phyloP scores from a whole-genome alignment of 495 filamentous ascomycete genomes.

The Platismatia glauca region DNA sequence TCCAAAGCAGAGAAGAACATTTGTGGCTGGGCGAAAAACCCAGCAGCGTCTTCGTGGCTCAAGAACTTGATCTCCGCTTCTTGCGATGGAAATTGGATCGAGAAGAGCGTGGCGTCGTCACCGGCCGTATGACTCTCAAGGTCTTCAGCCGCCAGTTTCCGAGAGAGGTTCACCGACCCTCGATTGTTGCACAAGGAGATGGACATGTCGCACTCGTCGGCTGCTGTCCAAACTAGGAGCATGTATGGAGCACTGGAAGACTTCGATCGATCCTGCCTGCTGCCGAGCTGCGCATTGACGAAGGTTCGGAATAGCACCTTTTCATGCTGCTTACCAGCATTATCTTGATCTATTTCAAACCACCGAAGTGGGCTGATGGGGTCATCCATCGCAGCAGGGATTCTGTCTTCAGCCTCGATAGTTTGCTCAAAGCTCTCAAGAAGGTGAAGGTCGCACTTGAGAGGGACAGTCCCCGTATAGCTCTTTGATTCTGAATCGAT shows the following conservation, averaged over 20 bases:
- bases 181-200: slow-evolving; percentile 19
- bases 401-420: slow-evolving; percentile 9
- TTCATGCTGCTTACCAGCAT: slow-evolving; percentile 12
- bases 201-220: slow-evolving; percentile 11
- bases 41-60: background rate
- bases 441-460: slow-evolving; percentile 10
- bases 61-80: slow-evolving; percentile 19
- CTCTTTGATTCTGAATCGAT: background rate
- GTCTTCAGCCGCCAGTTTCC: slow-evolving; percentile 15
- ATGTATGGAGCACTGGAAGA: slow-evolving; percentile 18
- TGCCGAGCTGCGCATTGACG: slow-evolving; percentile 19
- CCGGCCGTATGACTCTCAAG: background rate
- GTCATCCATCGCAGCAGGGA: slow-evolving; percentile 18
- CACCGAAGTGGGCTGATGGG: slow-evolving; percentile 12
- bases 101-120: slow-evolving; percentile 1
- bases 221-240: slow-evolving; percentile 15
- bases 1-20: slow-evolving; percentile 12
- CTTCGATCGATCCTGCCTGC: slow-evolving; percentile 11
- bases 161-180: slow-evolving; percentile 16
- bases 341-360: slow-evolving; percentile 19
- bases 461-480: background rate
- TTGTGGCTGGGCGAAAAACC: slow-evolving; percentile 10
- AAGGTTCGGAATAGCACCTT: slow-evolving; percentile 12
- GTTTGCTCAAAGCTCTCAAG: slow-evolving; percentile 20
- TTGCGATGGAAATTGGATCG: slow-evolving; percentile 13